Evolutionary conservation across 164 flowering plant species (phyloP), one percentile per base, ranked within the genome.

Genomic region (Tetrastigma voinierianum): DNA sequence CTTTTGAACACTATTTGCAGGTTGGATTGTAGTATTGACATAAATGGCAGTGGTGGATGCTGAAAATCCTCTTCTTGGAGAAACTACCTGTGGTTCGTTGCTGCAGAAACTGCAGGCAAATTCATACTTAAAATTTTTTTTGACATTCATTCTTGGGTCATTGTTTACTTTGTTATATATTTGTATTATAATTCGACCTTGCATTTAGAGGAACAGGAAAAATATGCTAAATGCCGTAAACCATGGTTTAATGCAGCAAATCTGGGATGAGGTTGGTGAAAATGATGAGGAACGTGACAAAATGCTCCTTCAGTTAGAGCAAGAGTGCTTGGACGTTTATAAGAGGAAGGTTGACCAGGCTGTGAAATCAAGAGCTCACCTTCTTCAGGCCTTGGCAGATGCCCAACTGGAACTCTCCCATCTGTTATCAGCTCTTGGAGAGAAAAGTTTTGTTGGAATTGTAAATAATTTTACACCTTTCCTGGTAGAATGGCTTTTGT

Each of bases 221-320:
- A 57, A 20, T 21, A 57, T 1, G 13, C 10, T 12, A 12, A 20
- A 57, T 57, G 40, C 40, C 23, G 13, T 53, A 53, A 16, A 32
- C 40, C 40, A 32, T 32, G 43, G 40, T 51, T 68, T 20, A 40
- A 40, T 82, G 77, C 80, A 92, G 99, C 83, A 84, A 85, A 92
- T 95, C 59, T 95, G 99, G 99, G 93, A 92, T 79, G 99, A 95
- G 65, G 97, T 95, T 71, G 99, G 99, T 62, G 98, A 90, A 75
- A 86, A 70, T 68, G 97, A 95, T 69, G 96, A 82, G 63, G 96
- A 90, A 63, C 71, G 97, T 40, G 98, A 95, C 70, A 90, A 82
- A 70, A 87, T 92, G 96, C 87, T 95, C 61, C 90, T 91, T 79
- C 96, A 91, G 72, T 67, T 94, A 63, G 98, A 91, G 77, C 92